A percentile compares a stretch with the other conserved stretches of the same genome.
Evolutionary conservation across 2,329 filamentous ascomycete species (phyloP).

Genomic region (Coniochaeta ligniaria): DNA sequence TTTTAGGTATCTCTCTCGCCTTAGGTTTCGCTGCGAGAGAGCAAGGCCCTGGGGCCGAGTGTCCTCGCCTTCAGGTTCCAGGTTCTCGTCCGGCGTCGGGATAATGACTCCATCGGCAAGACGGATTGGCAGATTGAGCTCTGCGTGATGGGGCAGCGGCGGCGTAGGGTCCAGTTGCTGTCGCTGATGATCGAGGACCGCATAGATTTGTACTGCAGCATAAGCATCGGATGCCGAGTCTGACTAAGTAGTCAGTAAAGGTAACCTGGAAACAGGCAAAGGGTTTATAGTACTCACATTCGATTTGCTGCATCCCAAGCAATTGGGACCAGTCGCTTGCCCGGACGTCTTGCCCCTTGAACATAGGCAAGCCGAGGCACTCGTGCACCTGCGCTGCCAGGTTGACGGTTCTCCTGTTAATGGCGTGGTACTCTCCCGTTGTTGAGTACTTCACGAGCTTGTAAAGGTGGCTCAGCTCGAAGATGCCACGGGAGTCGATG

Average conservation of each 20-base stretch:
- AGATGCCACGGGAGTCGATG: constrained; percentile 57
- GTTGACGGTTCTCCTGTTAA: constrained; percentile 61
- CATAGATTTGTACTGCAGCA: constrained; percentile 65
- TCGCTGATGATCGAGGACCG: constrained; percentile 63
- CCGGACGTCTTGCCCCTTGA: constrained; percentile 64
- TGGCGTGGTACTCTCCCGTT: constrained; percentile 38
- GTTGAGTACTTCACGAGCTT: constrained; percentile 64
- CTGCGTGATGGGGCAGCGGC: constrained; percentile 61
- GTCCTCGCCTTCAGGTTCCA: constrained; percentile 18
- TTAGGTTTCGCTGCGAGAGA: constrained; percentile 10
- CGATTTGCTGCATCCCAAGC: constrained; percentile 57
- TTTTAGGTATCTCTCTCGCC: constrained; percentile 10
- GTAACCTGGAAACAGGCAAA: background rate
- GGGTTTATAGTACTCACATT: constrained; percentile 45
- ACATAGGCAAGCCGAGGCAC: constrained; percentile 65
- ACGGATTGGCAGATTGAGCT: constrained; percentile 57
- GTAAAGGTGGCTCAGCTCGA: constrained; percentile 80
- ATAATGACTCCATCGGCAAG: constrained; percentile 36
- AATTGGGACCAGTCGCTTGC: constrained; percentile 65
- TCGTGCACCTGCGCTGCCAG: constrained; percentile 65
- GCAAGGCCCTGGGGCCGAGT: constrained; percentile 4
- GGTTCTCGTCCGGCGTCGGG: constrained; percentile 17
- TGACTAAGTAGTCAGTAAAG: constrained; percentile 28
- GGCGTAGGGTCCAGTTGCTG: constrained; percentile 61
- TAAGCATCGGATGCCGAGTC: constrained; percentile 82